phyloP scores from a whole-genome alignment of 805 yeast species.

The Wickerhamiella lipophila region DNA sequence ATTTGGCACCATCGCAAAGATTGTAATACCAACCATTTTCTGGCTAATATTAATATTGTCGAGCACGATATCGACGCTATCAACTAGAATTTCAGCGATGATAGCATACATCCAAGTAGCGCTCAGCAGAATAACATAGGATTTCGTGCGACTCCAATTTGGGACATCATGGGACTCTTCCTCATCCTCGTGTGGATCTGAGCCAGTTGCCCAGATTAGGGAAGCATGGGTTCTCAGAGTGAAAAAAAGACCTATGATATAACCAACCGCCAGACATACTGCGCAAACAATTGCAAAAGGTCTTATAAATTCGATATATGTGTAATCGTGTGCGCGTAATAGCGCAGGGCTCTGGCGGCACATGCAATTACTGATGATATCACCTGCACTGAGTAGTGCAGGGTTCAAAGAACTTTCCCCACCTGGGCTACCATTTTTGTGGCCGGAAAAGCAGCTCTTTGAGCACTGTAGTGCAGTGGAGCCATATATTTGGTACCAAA shows the following conservation, averaged over 20 bases:
- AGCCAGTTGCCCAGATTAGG: slow-evolving; percentile 76
- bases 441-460: background rate
- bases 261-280: slow-evolving; percentile 64
- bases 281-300: slow-evolving; percentile 82
- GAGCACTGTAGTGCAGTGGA: slow-evolving; percentile 62
- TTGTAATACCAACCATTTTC: slow-evolving; percentile 81
- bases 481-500: slow-evolving; percentile 82
- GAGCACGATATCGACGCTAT: slow-evolving; percentile 80
- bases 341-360: slow-evolving; percentile 64
- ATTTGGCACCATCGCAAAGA: slow-evolving; percentile 91
- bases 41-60: slow-evolving; percentile 71
- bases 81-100: slow-evolving; percentile 88
- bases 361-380: background rate
- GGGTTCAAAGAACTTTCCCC: background rate
- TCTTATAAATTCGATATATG: slow-evolving; percentile 55
- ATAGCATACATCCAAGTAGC: slow-evolving; percentile 83
- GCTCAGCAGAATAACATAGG: slow-evolving; percentile 64
- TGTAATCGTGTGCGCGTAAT: slow-evolving; percentile 45
- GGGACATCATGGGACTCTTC: slow-evolving; percentile 91
- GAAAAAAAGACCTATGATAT: slow-evolving; percentile 79
- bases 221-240: slow-evolving; percentile 95
- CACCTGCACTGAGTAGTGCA: slow-evolving; percentile 23
- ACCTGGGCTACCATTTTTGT: background rate
- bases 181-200: slow-evolving; percentile 30
- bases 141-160: slow-evolving; percentile 83